Evolutionary conservation across 805 yeast genomes (phyloP), one percentile per base, ranked within the genome.

Genomic region (Starmerella sp.): DNA sequence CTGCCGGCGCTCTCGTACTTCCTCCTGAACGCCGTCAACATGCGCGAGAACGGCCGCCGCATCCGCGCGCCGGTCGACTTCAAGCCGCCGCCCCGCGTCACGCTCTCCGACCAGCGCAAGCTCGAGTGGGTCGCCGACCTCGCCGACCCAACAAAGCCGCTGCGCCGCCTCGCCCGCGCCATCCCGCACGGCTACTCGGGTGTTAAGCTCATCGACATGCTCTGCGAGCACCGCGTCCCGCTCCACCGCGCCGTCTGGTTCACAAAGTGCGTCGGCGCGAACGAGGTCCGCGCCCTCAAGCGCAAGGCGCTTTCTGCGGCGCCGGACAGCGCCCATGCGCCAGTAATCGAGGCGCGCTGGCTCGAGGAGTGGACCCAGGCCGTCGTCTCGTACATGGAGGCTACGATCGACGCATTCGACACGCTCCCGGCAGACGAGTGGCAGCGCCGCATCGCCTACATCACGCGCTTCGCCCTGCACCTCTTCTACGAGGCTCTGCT

Each of bases 151-250:
- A 69, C 73, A 17, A 75, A 83, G 0, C 85, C 96, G 0, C 71
- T 91, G 49, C 74, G 77, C 44, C 79, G 78, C 56, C 76, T 90
- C 4, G 77, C 93, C 2, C 75, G 86, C 53, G 86, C 89, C 17
- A 78, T 91, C 7, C 97, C 98, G 0, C 96, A 91, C 66, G 97
- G 97, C 0, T 78, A 90, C 28, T 74, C 90, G 60, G 85, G 86
- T 65, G 79, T 80, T 60, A 75, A 77, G 1, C 72, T 91, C 17
- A 66, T 91, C 4, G 96, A 89, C 59, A 86, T 35, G n/a, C 39
- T 95, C 59, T 77, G 84, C 57, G 64, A 71, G 29, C 82, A 83
- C 63, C 71, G 72, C 36, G 82, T 91, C 0, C 96, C 97, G 0
- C 71, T 84, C 1, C 66, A 77, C n/a, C 73, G 97, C 57, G 95